phyloP scores from a whole-genome alignment of 345 rosid genomes.

The Murraya koenigii region DNA sequence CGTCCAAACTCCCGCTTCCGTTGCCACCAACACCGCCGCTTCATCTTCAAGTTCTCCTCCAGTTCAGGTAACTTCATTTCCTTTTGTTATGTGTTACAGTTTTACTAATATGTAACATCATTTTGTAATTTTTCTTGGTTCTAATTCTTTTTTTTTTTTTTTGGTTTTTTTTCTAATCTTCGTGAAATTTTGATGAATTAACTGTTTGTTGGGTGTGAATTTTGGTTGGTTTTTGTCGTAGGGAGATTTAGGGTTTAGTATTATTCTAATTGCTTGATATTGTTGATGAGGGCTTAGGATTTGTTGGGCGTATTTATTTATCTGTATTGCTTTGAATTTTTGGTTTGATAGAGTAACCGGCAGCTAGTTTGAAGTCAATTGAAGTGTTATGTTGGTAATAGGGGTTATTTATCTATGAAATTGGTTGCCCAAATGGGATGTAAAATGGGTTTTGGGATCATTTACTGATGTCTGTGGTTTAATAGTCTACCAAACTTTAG shows the following conservation, averaged over 20 bases:
- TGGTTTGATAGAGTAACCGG: not conserved
- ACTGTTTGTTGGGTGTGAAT: not conserved
- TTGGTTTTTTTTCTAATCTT: no score
- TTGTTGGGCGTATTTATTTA: not conserved
- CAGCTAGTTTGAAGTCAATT: not conserved
- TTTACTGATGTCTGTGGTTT: not conserved
- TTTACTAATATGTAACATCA: not conserved
- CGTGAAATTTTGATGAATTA: not conserved
- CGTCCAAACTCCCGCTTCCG: not conserved
- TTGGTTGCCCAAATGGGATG: not conserved
- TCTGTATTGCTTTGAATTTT: not conserved
- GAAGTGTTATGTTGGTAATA: not conserved
- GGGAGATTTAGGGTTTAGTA: not conserved
- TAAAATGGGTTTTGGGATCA: not conserved
- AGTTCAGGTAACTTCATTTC: slow-evolving; percentile 33
- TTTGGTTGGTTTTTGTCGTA: not conserved
- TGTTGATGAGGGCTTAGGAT: not conserved
- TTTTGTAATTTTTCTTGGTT: not conserved
- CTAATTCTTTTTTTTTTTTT: not conserved
- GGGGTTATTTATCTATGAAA: not conserved
- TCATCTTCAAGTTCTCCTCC: slow-evolving; percentile 28
- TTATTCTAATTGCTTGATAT: not conserved
- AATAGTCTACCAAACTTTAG: not conserved
- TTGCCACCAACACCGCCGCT: not conserved
- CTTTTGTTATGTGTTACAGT: not conserved